Evolutionary conservation across 345 rosid genomes (phyloP), one percentile per base, ranked within the genome.

Genomic region (Bretschneidera sinensis): DNA sequence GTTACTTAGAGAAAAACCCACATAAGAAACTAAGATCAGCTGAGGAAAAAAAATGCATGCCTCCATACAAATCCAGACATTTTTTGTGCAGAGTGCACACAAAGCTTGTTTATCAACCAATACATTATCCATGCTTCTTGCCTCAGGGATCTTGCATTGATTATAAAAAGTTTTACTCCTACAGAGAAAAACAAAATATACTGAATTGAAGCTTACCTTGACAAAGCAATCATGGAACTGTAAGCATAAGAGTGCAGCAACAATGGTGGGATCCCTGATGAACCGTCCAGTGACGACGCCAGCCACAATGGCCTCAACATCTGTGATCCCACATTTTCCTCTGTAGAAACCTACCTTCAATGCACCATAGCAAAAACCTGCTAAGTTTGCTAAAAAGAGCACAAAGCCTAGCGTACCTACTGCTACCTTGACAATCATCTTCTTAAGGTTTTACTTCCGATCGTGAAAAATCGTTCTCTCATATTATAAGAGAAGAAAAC

Each of bases 211-310:
- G 50, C 71, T 63, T 61, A 73, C 80, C 50, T 39, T 51, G 59
- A 76, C 71, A 57, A 79, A 75, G 60, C 83, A 79, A 17, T 76
- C 80, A 59, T 79, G 83, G 70, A 73, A 79, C 52, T 76, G 78
- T 64, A 76, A 60, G 43, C 79, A 76, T 1, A 73, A 31, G 39
- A 79, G 79, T 0, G 84, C 70, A 19, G 84, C 71, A 20, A 71
- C 69, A 39, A 73, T 59, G 0, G 73, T 39, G 34, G 69, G 74
- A 43, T 75, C 76, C 2, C 24, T 24, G 17, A 63, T 16, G 66
- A 75, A 59, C 17, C 54, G 57, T 7, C 43, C 21, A 1, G 71
- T 53, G 51, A 74, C 56, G 24, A 78, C 66, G 2, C 73, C 63
- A 17, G 73, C 77, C 4, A 72, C 83, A 23, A 69, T 60, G 48